Evolutionary conservation across 192 early-diverging fungal genomes (phyloP).

Genomic region (Coemansia sp.): DNA sequence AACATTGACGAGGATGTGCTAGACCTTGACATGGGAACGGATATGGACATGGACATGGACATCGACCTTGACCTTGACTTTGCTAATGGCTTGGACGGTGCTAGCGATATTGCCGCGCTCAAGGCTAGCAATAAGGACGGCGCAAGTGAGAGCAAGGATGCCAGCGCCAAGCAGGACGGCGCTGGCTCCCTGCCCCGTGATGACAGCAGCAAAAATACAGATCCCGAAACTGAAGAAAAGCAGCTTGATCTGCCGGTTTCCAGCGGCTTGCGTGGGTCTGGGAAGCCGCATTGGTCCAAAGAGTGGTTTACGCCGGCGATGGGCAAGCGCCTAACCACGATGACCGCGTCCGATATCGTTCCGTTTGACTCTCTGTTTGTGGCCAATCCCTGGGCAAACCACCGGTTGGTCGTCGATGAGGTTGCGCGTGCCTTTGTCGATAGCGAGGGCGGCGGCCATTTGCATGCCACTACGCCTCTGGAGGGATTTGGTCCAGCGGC

Average conservation of each 20-base stretch:
- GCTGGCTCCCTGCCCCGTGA: not conserved
- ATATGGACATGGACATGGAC: conserved; percentile 30
- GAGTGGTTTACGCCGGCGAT: conserved; percentile 49
- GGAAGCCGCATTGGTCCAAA: conserved; percentile 33
- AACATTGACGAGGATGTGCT: conserved; percentile 38
- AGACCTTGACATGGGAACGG: conserved; percentile 43
- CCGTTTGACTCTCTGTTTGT: conserved; percentile 50
- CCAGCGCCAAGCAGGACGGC: not conserved
- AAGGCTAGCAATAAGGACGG: not conserved
- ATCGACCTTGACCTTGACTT: conserved; percentile 8
- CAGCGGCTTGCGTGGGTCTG: conserved; percentile 45
- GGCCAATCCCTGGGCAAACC: conserved; percentile 13
- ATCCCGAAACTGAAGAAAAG: not conserved
- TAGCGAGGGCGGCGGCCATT: conserved; percentile 50
- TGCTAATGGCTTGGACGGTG: not conserved
- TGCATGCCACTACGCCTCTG: conserved; percentile 43
- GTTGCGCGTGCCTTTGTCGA: conserved; percentile 49
- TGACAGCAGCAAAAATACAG: not conserved
- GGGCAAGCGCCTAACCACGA: conserved; percentile 26
- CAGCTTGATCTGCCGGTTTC: conserved; percentile 32
- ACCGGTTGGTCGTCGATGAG: conserved; percentile 38
- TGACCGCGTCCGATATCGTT: conserved; percentile 40
- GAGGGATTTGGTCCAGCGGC: conserved; percentile 31
- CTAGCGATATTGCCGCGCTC: not conserved
- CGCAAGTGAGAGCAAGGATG: not conserved